These are phyloP conservation scores for Eustoma russellianum DNA, from an alignment of 257 asterid genomes.

Conservation along the genomic window DNA sequence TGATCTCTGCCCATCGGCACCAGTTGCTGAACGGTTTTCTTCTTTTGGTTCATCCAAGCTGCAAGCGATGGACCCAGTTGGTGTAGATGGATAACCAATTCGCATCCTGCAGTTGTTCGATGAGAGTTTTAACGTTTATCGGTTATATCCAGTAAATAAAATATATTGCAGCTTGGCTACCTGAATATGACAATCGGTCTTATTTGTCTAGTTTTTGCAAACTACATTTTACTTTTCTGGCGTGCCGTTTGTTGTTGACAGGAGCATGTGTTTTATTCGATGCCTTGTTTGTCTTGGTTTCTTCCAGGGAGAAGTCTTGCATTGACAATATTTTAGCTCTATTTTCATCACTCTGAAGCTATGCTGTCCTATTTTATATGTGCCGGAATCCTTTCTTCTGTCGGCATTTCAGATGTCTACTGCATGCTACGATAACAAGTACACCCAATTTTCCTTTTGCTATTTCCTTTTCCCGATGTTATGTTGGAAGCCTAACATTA, in stretches of 20 bases:
- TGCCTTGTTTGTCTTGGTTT: too few species aligned
- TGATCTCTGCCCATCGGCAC: conserved; percentile 4
- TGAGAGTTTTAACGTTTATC: not conserved
- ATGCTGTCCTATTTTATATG: too few species aligned
- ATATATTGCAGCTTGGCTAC: conserved; percentile 3
- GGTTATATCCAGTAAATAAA: not conserved
- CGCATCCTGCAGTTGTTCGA: conserved; percentile 19
- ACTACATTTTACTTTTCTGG: not conserved
- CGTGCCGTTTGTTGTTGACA: not conserved
- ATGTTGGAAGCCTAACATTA: too few species aligned
- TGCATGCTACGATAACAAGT: too few species aligned
- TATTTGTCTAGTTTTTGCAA: not conserved
- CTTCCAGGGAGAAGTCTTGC: too few species aligned
- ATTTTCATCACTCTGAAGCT: too few species aligned
- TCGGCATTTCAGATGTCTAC: too few species aligned
- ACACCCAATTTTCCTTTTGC: too few species aligned
- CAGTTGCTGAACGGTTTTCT: not conserved
- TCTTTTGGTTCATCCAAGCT: conserved; percentile 1
- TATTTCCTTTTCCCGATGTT: too few species aligned
- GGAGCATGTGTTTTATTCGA: not conserved
- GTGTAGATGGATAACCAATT: conserved; percentile 7
- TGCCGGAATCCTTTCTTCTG: too few species aligned
- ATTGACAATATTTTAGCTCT: too few species aligned
- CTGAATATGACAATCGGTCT: too few species aligned
- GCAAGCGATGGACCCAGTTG: conserved; percentile 16